Conservation (phyloP, 495 filamentous ascomycete genomes). For the Venustampulla echinocandica region DNA sequence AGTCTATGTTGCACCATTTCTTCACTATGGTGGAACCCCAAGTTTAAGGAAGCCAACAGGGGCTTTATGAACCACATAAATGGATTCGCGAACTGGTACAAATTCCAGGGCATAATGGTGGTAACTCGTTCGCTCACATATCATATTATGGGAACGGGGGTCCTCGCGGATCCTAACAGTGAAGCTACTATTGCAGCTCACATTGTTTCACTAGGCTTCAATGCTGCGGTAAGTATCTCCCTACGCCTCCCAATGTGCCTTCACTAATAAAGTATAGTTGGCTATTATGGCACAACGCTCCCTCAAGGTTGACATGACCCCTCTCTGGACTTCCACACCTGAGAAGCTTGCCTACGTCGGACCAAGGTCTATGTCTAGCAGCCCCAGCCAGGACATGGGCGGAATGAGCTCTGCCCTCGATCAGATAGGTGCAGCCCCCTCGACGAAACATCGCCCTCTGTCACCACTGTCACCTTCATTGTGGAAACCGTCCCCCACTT, state of each 20-base stretch:
- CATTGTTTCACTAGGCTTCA: conserved; percentile 44
- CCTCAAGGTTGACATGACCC: conserved; percentile 46
- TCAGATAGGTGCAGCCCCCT: conserved; percentile 30
- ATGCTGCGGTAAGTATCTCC: conserved; percentile 41
- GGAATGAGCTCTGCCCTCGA: conserved; percentile 18
- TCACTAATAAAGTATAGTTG: conserved; percentile 32
- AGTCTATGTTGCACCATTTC: conserved; percentile 44
- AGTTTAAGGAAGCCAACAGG: conserved; percentile 52
- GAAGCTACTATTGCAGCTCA: conserved; percentile 43
- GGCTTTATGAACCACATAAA: conserved; percentile 54
- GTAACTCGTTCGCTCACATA: conserved; percentile 47
- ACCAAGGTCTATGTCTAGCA: conserved; percentile 1
- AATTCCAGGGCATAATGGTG: conserved; percentile 54
- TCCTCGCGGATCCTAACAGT: conserved; percentile 34
- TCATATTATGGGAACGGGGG: conserved; percentile 39
- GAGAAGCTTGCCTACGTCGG: conserved; percentile 7
- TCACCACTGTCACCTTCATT: conserved; percentile 27
- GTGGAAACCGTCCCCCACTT: conserved; percentile 9
- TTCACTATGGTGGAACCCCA: conserved; percentile 72
- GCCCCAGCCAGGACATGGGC: conserved; percentile 3
- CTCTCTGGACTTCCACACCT: conserved; percentile 41
- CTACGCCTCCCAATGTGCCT: neutral
- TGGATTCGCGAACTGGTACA: conserved; percentile 61
- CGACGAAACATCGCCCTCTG: conserved; percentile 23
- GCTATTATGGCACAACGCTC: conserved; percentile 36